Evolutionary conservation across 768 basidiomycete genomes (phyloP), one percentile per base, ranked within the genome.

Genomic region (Tephrocybe rancida): DNA sequence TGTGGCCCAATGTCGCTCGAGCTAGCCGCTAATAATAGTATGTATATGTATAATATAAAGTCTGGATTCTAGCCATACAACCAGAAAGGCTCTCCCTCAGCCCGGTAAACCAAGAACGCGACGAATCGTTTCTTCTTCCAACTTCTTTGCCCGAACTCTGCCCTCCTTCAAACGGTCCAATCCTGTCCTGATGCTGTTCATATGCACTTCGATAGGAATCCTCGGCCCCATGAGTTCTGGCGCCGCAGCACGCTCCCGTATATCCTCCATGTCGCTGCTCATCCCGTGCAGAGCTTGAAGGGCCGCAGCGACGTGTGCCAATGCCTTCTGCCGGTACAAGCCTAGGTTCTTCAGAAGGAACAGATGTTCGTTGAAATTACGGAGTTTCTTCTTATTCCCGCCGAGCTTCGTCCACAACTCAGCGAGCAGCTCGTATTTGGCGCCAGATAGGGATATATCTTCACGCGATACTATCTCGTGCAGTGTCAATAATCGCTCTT

Each of bases 241-340:
- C 27, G 82, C 79, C 3, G 87, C 80, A 1, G 89, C 87, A 16
- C 86, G 74, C 63, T 89, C 86, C 55, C 90, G 75, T 55, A 92
- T 69, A 39, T 89, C 88, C 63, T 89, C 88, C 76, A 92, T 83
- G 56, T 91, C 88, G 30, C 81, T 84, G 57, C 81, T 81, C 83
- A 91, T 81, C 34, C 73, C 72, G 25, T 81, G 69, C 56, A 92
- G 69, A 9, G 82, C 76, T 47, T 85, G 83, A 60, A 88, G 62
- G 13, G 87, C 81, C 0, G 81, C 81, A 27, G 77, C 78, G n/a
- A 92, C 87, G 56, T 88, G 88, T 9, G 73, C 80, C 34, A 77
- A 67, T 3, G 90, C 90, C 54, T 78, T 76, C 58, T 77, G 79
- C 59, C 87, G 74, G 60, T 88, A 90, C 29, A 61, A 66, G 8